Conservation (phyloP, 2,329 filamentous ascomycete genomes). For the Aspergillus ruber region DNA sequence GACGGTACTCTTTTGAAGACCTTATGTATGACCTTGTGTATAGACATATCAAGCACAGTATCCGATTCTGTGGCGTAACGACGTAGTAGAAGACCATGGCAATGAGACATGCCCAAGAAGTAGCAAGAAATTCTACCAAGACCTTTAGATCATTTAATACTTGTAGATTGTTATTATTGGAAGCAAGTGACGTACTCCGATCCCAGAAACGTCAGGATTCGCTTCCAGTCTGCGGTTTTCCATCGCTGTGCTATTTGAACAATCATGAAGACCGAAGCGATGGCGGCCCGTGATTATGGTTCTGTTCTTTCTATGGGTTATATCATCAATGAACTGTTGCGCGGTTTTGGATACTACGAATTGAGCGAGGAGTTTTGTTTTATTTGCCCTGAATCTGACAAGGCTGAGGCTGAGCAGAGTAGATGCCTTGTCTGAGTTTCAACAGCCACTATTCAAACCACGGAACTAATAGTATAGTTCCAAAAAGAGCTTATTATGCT, state of each 20-base stretch:
- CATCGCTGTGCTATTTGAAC: background rate
- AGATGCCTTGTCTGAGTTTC: too few relatives aligned
- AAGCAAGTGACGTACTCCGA: background rate
- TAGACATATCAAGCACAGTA: background rate
- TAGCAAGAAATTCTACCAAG: background rate
- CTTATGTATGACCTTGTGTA: background rate
- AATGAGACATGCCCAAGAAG: background rate
- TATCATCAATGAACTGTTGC: too few relatives aligned
- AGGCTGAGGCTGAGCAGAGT: too few relatives aligned
- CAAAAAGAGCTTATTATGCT: too few relatives aligned
- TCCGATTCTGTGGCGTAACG: background rate
- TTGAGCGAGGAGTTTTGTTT: too few relatives aligned
- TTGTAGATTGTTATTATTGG: background rate
- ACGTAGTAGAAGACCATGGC: background rate
- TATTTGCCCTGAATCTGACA: too few relatives aligned
- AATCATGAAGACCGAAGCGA: too few relatives aligned
- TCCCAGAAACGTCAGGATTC: background rate
- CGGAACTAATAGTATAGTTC: too few relatives aligned
- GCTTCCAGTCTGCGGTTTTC: background rate
- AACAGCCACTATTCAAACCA: too few relatives aligned
- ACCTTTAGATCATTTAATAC: background rate
- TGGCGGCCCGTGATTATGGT: too few relatives aligned
- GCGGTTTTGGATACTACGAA: too few relatives aligned
- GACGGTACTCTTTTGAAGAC: background rate
- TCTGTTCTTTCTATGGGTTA: too few relatives aligned